phyloP scores from a whole-genome alignment of 2,329 filamentous ascomycete species.

The Fonsecaea erecta region DNA sequence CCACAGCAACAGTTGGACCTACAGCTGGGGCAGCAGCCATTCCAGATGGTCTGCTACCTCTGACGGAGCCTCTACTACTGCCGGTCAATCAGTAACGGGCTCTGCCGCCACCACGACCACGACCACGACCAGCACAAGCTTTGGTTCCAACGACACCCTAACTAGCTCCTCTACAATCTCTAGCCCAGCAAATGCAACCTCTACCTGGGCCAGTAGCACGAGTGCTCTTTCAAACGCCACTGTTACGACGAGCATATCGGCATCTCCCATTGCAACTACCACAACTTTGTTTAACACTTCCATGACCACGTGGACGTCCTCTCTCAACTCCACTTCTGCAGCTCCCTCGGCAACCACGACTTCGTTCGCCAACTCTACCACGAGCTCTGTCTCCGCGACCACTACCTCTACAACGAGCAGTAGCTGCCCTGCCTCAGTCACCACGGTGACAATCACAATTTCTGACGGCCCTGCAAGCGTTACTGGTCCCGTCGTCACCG shows the following conservation, averaged over 20 bases:
- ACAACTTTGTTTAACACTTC: neutral
- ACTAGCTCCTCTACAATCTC: neutral
- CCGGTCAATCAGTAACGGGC: constrained; percentile 9
- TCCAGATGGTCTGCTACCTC: constrained; percentile 5
- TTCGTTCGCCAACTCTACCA: constrained; percentile 9
- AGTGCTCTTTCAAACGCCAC: constrained; percentile 10
- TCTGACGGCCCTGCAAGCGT: neutral
- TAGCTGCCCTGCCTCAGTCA: constrained; percentile 5
- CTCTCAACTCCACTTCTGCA: constrained; percentile 7
- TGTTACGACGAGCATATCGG: constrained; percentile 10
- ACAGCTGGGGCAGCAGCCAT: constrained; percentile 5
- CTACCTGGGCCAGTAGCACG: constrained; percentile 5
- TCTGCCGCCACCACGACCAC: constrained; percentile 13
- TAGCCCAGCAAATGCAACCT: neutral
- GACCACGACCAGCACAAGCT: constrained; percentile 13
- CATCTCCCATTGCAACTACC: constrained; percentile 8
- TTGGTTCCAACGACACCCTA: neutral
- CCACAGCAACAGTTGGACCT: constrained; percentile 8
- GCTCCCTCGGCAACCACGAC: neutral
- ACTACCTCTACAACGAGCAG: constrained; percentile 10
- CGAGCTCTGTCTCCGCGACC: constrained; percentile 11
- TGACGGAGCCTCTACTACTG: neutral
- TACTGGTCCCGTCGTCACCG: neutral
- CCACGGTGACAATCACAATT: constrained; percentile 8
- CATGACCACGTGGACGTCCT: neutral